Evolutionary conservation across 805 yeast genomes (phyloP).

Genomic region (Suhomyces tanzawaensis): DNA sequence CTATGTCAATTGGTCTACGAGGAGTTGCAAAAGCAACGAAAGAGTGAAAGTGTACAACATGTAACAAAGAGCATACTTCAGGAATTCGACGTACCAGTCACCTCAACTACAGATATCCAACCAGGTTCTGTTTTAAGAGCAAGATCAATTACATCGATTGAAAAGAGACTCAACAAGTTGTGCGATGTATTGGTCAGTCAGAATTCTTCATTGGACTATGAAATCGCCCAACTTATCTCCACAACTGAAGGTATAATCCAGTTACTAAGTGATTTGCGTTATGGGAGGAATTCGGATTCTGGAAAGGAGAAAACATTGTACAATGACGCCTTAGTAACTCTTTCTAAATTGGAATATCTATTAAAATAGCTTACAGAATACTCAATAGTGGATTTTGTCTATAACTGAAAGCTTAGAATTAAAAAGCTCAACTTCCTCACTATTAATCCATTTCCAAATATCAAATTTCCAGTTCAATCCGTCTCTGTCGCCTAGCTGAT

Average conservation of each 20-base stretch:
- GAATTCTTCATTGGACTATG: too few relatives aligned
- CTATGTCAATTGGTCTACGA: slow-evolving; percentile 11
- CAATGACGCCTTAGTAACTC: slow-evolving; percentile 16
- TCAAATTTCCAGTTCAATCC: slow-evolving; percentile 86
- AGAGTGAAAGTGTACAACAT: not conserved
- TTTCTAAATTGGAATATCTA: slow-evolving; percentile 13
- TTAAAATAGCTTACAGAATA: too few relatives aligned
- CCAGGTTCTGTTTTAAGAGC: too few relatives aligned
- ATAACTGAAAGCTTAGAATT: not conserved
- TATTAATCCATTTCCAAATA: slow-evolving; percentile 68
- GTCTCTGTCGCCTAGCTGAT: slow-evolving; percentile 71
- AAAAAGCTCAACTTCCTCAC: not conserved
- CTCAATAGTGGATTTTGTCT: not conserved
- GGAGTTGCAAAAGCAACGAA: slow-evolving; percentile 13
- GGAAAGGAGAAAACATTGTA: too few relatives aligned
- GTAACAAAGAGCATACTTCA: too few relatives aligned
- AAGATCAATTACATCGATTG: too few relatives aligned
- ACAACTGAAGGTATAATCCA: too few relatives aligned
- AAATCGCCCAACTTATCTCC: too few relatives aligned
- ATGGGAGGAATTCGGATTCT: slow-evolving; percentile 20
- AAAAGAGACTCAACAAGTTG: too few relatives aligned
- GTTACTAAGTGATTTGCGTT: slow-evolving; percentile 28
- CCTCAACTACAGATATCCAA: too few relatives aligned
- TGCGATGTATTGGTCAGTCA: too few relatives aligned
- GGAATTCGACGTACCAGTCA: too few relatives aligned